phyloP scores from a whole-genome alignment of 441 rosid species.

The Omphalea diandra region DNA sequence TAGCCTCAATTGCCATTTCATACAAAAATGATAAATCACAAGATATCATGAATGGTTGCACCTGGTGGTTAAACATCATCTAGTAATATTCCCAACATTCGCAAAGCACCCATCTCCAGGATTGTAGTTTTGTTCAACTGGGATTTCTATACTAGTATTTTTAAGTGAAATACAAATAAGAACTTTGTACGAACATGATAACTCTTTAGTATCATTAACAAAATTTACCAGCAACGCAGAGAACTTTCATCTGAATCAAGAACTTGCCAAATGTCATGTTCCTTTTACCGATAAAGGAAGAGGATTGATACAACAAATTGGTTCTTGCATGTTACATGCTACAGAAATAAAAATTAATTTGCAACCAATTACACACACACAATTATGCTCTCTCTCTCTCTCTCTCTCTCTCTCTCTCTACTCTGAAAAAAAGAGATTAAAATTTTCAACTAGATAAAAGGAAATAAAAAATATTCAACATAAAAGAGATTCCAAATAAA shows the following conservation, averaged over 20 bases:
- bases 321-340: neutral
- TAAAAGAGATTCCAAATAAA: constrained; percentile 96
- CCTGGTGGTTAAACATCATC: too few species aligned
- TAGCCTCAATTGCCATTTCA: too few species aligned
- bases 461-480: constrained; percentile 79
- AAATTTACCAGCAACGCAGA: neutral
- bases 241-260: constrained; percentile 6
- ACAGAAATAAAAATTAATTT: constrained; percentile 4
- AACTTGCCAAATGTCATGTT: neutral
- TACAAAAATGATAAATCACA: too few species aligned
- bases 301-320: neutral
- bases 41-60: too few species aligned
- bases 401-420: too few species aligned
- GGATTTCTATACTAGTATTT: too few species aligned
- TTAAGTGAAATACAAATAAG: too few species aligned
- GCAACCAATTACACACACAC: constrained; percentile 1
- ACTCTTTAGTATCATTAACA: neutral
- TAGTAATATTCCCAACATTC: too few species aligned
- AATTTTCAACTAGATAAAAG: constrained; percentile 49
- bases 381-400: neutral
- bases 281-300: constrained; percentile 2
- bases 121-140: too few species aligned
- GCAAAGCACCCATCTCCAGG: too few species aligned
- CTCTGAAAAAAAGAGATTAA: neutral
- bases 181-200: too few species aligned